Percentiles rank a stretch among this genome's conserved stretches.
phyloP scores from a whole-genome alignment of 1,284 basidiomycete species.

The Ganoderma sinense region DNA sequence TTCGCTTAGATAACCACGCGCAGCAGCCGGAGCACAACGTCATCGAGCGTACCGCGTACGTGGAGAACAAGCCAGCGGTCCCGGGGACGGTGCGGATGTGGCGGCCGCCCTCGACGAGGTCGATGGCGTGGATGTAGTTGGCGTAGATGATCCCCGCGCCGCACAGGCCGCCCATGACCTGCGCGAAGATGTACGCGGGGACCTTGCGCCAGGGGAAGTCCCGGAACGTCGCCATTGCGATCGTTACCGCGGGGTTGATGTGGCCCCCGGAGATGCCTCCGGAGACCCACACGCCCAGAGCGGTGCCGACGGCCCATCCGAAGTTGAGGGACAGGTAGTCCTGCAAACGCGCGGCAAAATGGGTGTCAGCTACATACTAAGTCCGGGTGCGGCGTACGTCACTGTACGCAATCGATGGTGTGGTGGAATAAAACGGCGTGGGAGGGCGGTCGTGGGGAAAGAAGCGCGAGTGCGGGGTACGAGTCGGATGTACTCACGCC shows the following conservation, averaged over 20 bases:
- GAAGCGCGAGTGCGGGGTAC: neutral
- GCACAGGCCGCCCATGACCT: constrained; percentile 73
- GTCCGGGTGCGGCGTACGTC: constrained; percentile 1
- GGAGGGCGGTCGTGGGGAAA: neutral
- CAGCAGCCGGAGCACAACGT: neutral
- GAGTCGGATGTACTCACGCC: constrained; percentile 62
- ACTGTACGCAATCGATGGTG: neutral
- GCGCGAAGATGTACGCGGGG: constrained; percentile 73
- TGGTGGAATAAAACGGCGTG: neutral
- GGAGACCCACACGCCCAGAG: constrained; percentile 74
- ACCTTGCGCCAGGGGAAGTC: constrained; percentile 85
- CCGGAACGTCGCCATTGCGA: constrained; percentile 73
- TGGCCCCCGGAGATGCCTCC: constrained; percentile 79
- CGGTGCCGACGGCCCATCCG: constrained; percentile 73
- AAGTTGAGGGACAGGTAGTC: constrained; percentile 64
- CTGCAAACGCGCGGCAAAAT: constrained; percentile 43
- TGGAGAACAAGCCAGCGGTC: constrained; percentile 78
- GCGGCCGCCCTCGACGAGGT: constrained; percentile 69
- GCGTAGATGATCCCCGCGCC: constrained; percentile 77
- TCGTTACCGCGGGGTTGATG: constrained; percentile 82
- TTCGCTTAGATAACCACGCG: neutral
- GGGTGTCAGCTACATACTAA: constrained; percentile 6
- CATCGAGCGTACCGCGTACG: constrained; percentile 64
- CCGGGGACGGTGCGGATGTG: constrained; percentile 65
- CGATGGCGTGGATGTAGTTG: constrained; percentile 81